Evolutionary conservation across 2,329 filamentous ascomycete genomes (phyloP).

Genomic region (Beauveria sp.): DNA sequence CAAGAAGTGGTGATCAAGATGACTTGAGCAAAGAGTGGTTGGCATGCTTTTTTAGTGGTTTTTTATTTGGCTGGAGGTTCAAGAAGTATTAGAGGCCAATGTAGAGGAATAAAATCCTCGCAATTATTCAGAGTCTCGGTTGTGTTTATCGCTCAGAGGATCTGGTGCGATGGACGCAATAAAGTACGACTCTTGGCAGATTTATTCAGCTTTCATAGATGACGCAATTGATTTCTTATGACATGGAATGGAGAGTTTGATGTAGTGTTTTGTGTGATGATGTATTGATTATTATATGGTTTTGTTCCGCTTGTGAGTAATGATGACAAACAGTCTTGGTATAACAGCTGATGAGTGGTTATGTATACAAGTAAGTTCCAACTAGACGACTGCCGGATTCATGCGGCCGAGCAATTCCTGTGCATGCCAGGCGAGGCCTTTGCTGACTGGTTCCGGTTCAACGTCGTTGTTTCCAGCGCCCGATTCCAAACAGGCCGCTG

Average conservation of each 20-base stretch:
- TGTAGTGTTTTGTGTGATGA: background rate
- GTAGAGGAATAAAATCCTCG: conserved; percentile 16
- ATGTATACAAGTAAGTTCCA: conserved; percentile 5
- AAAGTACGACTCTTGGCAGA: conserved; percentile 10
- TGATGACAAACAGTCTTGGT: background rate
- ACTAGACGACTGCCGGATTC: background rate
- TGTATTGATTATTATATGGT: background rate
- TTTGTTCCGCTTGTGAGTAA: background rate
- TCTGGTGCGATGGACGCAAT: background rate
- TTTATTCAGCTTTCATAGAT: conserved; percentile 23
- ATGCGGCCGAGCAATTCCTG: background rate
- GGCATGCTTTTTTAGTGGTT: conserved; percentile 15
- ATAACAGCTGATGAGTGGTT: background rate
- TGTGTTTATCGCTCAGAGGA: background rate
- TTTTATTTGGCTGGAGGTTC: conserved; percentile 26
- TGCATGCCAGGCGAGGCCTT: background rate
- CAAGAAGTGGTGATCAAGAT: background rate
- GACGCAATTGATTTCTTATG: conserved; percentile 23
- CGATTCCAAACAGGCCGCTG: too few relatives aligned
- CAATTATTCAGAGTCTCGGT: background rate
- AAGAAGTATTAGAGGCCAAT: conserved; percentile 14
- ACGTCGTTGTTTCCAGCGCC: background rate
- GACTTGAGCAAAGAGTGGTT: conserved; percentile 8
- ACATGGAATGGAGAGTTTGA: background rate
- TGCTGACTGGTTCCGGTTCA: too few relatives aligned